Evolutionary conservation across 23 red algal genomes (phyloP).

Genomic region (Gracilaria domingensis): DNA sequence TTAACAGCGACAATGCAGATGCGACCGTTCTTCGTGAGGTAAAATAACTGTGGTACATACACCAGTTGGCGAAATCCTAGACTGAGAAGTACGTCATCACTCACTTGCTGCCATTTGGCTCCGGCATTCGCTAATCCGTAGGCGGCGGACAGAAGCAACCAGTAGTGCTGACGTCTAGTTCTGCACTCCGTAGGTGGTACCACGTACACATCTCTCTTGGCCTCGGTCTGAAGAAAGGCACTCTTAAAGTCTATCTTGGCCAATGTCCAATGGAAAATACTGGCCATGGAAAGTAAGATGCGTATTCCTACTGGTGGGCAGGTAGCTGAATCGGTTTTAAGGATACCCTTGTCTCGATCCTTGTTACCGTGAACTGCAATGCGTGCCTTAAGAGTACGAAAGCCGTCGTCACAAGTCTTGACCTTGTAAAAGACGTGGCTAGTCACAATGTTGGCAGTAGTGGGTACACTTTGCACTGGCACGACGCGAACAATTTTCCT

Average conservation of each 20-base stretch:
- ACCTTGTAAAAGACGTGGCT: slow-evolving; percentile 63
- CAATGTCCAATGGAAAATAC: slow-evolving; percentile 9
- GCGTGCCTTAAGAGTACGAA: slow-evolving; percentile 10
- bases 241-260: slow-evolving; percentile 50
- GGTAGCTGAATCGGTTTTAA: slow-evolving; percentile 37
- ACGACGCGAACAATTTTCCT: slow-evolving; percentile 58
- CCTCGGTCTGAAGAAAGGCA: slow-evolving; percentile 49
- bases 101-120: slow-evolving; percentile 55
- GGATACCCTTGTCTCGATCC: neutral
- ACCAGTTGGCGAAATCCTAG: slow-evolving; percentile 7
- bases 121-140: slow-evolving; percentile 57
- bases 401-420: slow-evolving; percentile 47
- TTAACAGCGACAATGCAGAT: slow-evolving; percentile 21
- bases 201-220: slow-evolving; percentile 52
- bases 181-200: slow-evolving; percentile 25
- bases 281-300: slow-evolving; percentile 27
- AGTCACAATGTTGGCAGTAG: slow-evolving; percentile 20
- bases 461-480: neutral
- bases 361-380: slow-evolving; percentile 57
- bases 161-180: slow-evolving; percentile 6
- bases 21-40: neutral
- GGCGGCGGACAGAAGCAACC: slow-evolving; percentile 26
- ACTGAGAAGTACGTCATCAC: neutral
- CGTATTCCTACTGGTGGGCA: slow-evolving; percentile 39
- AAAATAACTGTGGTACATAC: slow-evolving; percentile 58